A percentile compares a stretch with the other conserved stretches of the same genome.
Conservation (phyloP, 2,329 filamentous ascomycete genomes). For the Colletotrichum sp. region DNA sequence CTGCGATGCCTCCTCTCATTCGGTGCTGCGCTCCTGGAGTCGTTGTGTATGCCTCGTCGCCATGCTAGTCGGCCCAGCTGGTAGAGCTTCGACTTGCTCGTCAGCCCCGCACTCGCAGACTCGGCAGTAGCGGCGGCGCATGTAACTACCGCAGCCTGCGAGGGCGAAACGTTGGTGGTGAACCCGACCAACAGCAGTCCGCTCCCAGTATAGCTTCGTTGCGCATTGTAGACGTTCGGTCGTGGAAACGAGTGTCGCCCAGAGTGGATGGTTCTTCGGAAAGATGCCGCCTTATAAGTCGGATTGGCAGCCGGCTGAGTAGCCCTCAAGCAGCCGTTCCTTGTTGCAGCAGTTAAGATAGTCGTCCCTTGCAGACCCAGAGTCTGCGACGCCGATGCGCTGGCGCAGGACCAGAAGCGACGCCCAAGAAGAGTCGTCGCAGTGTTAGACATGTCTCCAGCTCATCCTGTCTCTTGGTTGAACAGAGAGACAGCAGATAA, state of each 20-base stretch:
- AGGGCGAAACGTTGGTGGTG: conserved; percentile 40
- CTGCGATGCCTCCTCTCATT: conserved; percentile 34
- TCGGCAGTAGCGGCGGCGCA: conserved; percentile 42
- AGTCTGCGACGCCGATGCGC: conserved; percentile 22
- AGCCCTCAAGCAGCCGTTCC: not conserved
- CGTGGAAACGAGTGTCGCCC: conserved; percentile 6
- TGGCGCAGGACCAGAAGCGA: conserved; percentile 33
- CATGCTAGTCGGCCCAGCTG: conserved; percentile 42
- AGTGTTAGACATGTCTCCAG: conserved; percentile 44
- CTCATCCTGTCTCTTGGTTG: conserved; percentile 34
- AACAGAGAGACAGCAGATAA: conserved; percentile 1
- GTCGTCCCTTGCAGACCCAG: conserved; percentile 12
- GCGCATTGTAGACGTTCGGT: conserved; percentile 39
- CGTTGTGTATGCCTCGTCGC: conserved; percentile 35
- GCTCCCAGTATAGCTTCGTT: conserved; percentile 58
- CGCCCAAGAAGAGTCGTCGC: conserved; percentile 34
- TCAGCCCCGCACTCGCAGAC: conserved; percentile 30
- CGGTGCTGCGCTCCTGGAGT: conserved; percentile 24
- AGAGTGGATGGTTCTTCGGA: conserved; percentile 11
- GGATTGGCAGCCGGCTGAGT: not conserved
- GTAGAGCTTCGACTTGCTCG: conserved; percentile 34
- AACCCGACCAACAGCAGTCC: conserved; percentile 57
- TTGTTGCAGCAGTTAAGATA: not conserved
- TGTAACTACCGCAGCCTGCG: conserved; percentile 41
- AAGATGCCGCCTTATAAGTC: not conserved